Percentiles rank a stretch among this genome's conserved stretches.
Evolutionary conservation across 495 filamentous ascomycete species (phyloP).

Genomic region (Sphaerosporella brunnea): DNA sequence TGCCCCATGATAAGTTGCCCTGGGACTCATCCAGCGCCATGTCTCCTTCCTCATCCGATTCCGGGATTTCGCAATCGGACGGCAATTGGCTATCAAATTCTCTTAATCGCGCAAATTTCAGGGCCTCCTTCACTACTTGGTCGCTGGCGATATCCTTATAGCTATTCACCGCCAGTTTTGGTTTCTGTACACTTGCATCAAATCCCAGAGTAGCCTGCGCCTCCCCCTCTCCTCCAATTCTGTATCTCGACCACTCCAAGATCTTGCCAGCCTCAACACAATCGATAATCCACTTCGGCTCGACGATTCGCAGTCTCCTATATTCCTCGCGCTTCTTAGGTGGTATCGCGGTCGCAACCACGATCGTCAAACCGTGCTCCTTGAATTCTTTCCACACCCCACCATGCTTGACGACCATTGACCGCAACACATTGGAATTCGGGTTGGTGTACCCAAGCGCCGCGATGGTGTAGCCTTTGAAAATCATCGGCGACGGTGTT

Average conservation of each 20-base stretch:
- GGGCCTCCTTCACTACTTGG: no score
- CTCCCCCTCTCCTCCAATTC: conserved; percentile 60
- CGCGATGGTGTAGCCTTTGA: conserved; percentile 73
- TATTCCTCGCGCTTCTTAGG: conserved; percentile 86
- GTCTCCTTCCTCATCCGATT: conserved; percentile 4
- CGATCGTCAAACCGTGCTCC: conserved; percentile 92
- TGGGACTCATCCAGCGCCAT: no score
- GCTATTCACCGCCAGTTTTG: no score
- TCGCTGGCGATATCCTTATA: no score
- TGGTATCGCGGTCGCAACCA: conserved; percentile 76
- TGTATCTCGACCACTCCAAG: conserved; percentile 68
- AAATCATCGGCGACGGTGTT: conserved; percentile 74
- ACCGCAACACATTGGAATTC: conserved; percentile 68
- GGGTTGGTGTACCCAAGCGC: conserved; percentile 91
- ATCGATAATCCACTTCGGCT: conserved; percentile 90
- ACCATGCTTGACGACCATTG: conserved; percentile 71
- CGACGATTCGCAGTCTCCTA: conserved; percentile 67
- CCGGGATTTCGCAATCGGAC: conserved; percentile 1
- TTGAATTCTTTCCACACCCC: conserved; percentile 88
- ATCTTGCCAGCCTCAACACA: conserved; percentile 63
- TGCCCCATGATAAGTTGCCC: no score
- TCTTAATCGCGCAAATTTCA: no score
- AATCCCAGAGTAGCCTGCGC: conserved; percentile 49
- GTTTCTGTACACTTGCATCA: background rate
- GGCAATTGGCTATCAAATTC: no score